phyloP scores from a whole-genome alignment of 495 filamentous ascomycete genomes.

The Elaphomyces granulatus region DNA sequence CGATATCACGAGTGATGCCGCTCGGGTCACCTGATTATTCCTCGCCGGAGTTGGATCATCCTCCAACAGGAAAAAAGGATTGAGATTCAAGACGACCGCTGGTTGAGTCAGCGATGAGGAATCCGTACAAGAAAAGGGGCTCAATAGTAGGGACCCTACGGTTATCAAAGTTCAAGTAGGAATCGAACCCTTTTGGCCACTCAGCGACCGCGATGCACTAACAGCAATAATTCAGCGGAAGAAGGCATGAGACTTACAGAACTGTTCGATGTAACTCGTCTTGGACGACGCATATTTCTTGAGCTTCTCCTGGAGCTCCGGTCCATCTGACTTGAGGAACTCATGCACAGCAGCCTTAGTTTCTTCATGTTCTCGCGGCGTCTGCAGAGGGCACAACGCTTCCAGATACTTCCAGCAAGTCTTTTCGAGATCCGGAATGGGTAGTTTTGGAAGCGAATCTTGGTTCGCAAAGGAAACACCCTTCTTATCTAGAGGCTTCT shows the following conservation, averaged over 20 bases:
- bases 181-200: constrained; percentile 73
- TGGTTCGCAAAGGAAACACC: constrained; percentile 76
- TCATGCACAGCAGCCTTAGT: constrained; percentile 68
- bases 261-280: constrained; percentile 97
- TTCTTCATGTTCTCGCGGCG: constrained; percentile 65
- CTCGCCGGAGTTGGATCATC: constrained; percentile 94
- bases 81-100: constrained; percentile 90
- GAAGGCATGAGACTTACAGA: constrained; percentile 53
- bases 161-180: constrained; percentile 95
- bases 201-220: not conserved
- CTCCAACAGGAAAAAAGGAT: constrained; percentile 94
- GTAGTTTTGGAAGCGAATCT: constrained; percentile 78
- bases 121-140: not conserved
- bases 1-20: constrained; percentile 82
- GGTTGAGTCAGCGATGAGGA: constrained; percentile 4
- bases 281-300: constrained; percentile 88
- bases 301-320: constrained; percentile 70
- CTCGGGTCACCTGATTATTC: constrained; percentile 90
- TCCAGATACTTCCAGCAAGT: constrained; percentile 70
- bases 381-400: constrained; percentile 71
- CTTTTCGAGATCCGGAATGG: constrained; percentile 79
- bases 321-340: constrained; percentile 74
- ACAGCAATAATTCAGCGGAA: not conserved
- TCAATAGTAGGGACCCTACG: constrained; percentile 31
- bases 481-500: no score